These are phyloP conservation scores for Elongisporangium senticosum DNA, from an alignment of 352 stramenopile species.

Conservation along the genomic window DNA sequence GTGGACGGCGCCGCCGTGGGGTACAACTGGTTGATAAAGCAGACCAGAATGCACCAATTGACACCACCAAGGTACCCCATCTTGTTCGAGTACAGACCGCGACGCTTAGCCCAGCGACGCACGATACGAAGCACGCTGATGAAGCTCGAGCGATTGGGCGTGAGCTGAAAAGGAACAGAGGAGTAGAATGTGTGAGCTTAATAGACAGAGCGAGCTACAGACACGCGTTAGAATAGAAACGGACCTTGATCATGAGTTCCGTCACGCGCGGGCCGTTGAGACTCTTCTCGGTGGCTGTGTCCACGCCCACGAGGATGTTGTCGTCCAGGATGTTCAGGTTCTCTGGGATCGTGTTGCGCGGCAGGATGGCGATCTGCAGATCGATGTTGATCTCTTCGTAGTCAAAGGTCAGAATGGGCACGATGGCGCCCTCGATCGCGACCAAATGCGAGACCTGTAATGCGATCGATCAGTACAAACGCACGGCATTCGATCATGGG, in stretches of 20 bases:
- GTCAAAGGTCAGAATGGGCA: slow-evolving; percentile 98
- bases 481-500: background rate
- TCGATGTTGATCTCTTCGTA: slow-evolving; percentile 99
- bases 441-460: slow-evolving; percentile 46
- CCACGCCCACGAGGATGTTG: slow-evolving; percentile 79
- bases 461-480: background rate
- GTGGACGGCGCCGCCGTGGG: slow-evolving; percentile 81
- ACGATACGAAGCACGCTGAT: slow-evolving; percentile 86
- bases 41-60: slow-evolving; percentile 98
- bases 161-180: slow-evolving; percentile 32
- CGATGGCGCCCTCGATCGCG: slow-evolving; percentile 86
- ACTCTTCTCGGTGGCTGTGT: slow-evolving; percentile 86
- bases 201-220: background rate
- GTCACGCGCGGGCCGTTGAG: slow-evolving; percentile 89
- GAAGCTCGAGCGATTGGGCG: slow-evolving; percentile 82
- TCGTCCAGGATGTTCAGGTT: slow-evolving; percentile 90
- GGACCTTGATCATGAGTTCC: slow-evolving; percentile 87
- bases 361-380: slow-evolving; percentile 95
- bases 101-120: slow-evolving; percentile 82
- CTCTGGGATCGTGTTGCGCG: slow-evolving; percentile 86
- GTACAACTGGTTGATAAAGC: slow-evolving; percentile 93
- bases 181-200: background rate
- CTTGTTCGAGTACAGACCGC: slow-evolving; percentile 99
- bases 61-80: slow-evolving; percentile 98
- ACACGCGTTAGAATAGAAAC: background rate